Conservation (phyloP, 139 green algal species). For the Nannochloris sp. region DNA sequence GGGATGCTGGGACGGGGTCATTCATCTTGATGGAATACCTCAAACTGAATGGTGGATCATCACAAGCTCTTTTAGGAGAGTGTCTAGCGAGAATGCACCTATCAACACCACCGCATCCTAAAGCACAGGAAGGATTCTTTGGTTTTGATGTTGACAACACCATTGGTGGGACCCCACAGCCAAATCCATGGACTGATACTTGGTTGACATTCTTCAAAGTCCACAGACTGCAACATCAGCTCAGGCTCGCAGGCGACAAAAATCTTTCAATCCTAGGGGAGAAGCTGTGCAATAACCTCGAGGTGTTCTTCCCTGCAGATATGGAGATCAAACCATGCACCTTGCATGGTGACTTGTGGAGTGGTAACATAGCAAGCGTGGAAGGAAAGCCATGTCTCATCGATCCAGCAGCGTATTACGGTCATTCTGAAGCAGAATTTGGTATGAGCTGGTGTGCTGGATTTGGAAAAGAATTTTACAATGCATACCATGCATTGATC, state of each 20-base stretch:
- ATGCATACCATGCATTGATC: conserved; percentile 56
- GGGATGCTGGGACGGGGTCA: conserved; percentile 26
- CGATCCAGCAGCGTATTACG: conserved; percentile 81
- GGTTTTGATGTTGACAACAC: conserved; percentile 95
- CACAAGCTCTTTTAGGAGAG: conserved; percentile 56
- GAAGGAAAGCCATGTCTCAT: conserved; percentile 69
- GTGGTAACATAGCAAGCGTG: conserved; percentile 79
- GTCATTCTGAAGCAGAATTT: conserved; percentile 92
- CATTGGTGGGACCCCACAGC: conserved; percentile 86
- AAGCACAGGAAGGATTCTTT: conserved; percentile 53
- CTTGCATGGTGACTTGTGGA: conserved; percentile 95
- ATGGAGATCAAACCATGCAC: conserved; percentile 42
- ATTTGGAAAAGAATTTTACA: conserved; percentile 52
- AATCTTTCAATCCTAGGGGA: conserved; percentile 51
- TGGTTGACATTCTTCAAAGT: conserved; percentile 83
- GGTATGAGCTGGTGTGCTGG: conserved; percentile 77
- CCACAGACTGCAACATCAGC: conserved; percentile 48
- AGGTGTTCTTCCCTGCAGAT: conserved; percentile 63
- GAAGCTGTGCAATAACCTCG: conserved; percentile 62
- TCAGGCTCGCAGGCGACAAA: conserved; percentile 53
- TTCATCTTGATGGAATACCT: conserved; percentile 96
- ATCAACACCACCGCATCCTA: conserved; percentile 45
- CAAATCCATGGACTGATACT: conserved; percentile 79
- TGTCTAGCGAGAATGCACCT: conserved; percentile 82
- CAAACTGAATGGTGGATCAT: conserved; percentile 42